Evolutionary conservation across 192 early-diverging fungal species (phyloP), one percentile per base, ranked within the genome.

Genomic region (Coemansia reversa): DNA sequence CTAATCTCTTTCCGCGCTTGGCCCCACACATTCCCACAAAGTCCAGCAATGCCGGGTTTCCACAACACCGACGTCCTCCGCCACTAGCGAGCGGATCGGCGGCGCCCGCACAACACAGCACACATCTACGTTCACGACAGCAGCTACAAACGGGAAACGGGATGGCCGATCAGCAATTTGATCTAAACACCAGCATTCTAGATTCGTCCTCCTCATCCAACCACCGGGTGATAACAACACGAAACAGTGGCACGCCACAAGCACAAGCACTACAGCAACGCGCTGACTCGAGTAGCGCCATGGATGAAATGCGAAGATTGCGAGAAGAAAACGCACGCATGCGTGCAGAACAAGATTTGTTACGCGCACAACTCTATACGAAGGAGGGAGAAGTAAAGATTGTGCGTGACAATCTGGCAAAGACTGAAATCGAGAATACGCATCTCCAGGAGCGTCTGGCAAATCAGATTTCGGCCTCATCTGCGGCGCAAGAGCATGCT

Each of bases 301-400:
- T 29, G 7, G 72, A 67, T 1, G 75, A 77, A 39, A 57, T 74
- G 5, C 61, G 62, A 33, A 60, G 62, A 11, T 57, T 82, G 12
- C 64, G 68, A 9, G 51, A 42, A 12, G 80, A 82, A 57, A 73
- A 76, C 51, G 48, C 49, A 23, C 63, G 67, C 5, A 55, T 73
- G 45, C 69, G 58, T 0, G 56, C 67, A 1, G 74, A 73, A 19
- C 50, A 47, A 6, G 72, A 77, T 25, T 47, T 66, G 50, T 62
- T 82, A 29, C 51, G 35, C 19, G 53, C 68, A 45, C 75, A 70
- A 59, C 65, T 82, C 24, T 74, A 74, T 6, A 82, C 80, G 7
- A 74, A 68, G 32, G 80, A 76, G 2, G 80, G 80, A 20, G 80
- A 82, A 39, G 80, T 77, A 2, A 70, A 63, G 54, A 82, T 77